phyloP scores from a whole-genome alignment of 1,139 yeast species.

The Candida sp. region DNA sequence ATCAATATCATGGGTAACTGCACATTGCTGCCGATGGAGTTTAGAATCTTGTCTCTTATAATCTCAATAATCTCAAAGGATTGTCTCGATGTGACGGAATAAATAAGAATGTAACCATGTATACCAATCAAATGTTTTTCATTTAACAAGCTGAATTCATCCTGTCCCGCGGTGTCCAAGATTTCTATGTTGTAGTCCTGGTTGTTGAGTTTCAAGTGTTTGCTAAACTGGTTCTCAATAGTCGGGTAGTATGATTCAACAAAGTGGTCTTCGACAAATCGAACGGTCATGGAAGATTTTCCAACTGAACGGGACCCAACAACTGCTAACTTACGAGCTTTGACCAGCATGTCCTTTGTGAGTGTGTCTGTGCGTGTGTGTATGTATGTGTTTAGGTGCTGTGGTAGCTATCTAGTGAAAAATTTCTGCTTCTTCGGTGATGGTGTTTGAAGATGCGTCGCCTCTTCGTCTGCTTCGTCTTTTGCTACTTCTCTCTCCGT shows the following conservation, averaged over 20 bases:
- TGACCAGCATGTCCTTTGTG: constrained; percentile 29
- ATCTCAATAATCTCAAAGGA: constrained; percentile 81
- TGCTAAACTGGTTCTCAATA: constrained; percentile 87
- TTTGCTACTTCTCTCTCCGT: neutral
- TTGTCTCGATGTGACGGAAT: constrained; percentile 79
- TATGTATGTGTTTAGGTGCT: neutral
- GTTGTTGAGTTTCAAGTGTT: constrained; percentile 70
- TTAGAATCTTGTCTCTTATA: constrained; percentile 84
- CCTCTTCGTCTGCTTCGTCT: neutral
- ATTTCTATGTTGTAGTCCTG: constrained; percentile 86
- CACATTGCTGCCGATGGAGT: constrained; percentile 71
- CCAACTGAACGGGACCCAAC: constrained; percentile 94
- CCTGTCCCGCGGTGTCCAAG: constrained; percentile 95
- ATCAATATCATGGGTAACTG: constrained; percentile 77
- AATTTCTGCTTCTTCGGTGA: neutral
- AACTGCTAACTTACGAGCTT: constrained; percentile 81
- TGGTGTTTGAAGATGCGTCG: neutral
- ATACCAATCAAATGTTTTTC: constrained; percentile 85
- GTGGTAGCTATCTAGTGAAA: neutral
- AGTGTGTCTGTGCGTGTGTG: neutral
- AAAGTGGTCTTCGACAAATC: constrained; percentile 88
- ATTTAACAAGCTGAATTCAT: constrained; percentile 84
- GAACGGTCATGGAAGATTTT: constrained; percentile 84
- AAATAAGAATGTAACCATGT: constrained; percentile 84
- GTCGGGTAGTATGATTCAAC: constrained; percentile 94